phyloP scores from a whole-genome alignment of 352 stramenopile genomes.

The Globisporangium cystogenes region DNA sequence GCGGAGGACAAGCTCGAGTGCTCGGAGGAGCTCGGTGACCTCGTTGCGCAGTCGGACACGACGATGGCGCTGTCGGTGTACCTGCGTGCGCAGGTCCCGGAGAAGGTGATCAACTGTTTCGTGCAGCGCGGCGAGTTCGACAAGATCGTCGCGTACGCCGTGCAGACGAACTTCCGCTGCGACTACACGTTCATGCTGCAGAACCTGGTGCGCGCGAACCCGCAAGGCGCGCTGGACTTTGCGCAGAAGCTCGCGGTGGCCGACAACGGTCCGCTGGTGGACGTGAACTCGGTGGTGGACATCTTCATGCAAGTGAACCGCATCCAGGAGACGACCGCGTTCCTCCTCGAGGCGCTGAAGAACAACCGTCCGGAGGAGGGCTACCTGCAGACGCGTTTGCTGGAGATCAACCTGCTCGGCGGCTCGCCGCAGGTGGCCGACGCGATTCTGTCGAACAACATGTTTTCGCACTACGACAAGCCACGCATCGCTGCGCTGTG shows the following conservation, averaged over 20 bases:
- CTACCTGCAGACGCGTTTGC: slow-evolving; percentile 98
- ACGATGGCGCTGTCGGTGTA: slow-evolving; percentile 99
- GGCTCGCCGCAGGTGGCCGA: slow-evolving; percentile 98
- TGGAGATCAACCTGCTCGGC: slow-evolving; percentile 99
- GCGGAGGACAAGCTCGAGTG: slow-evolving; percentile 99
- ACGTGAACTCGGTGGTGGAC: slow-evolving; percentile 98
- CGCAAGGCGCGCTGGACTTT: slow-evolving; percentile 96
- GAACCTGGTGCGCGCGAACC: slow-evolving; percentile 98
- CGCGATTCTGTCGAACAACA: slow-evolving; percentile 99
- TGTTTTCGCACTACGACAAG: slow-evolving; percentile 99
- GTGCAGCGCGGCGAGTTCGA: slow-evolving; percentile 98
- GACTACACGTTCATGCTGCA: slow-evolving; percentile 99
- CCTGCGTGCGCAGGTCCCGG: slow-evolving; percentile 94
- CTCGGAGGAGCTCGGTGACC: slow-evolving; percentile 96
- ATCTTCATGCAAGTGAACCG: slow-evolving; percentile 99
- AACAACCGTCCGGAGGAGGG: slow-evolving; percentile 98
- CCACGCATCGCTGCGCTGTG: slow-evolving; percentile 97
- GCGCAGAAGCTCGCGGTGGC: slow-evolving; percentile 97
- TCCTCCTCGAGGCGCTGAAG: slow-evolving; percentile 99
- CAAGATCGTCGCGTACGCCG: slow-evolving; percentile 96
- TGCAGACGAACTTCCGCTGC: slow-evolving; percentile 97
- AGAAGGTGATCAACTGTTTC: slow-evolving; percentile 99
- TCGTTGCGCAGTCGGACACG: slow-evolving; percentile 94
- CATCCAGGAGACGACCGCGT: slow-evolving; percentile 99
- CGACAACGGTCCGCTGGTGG: slow-evolving; percentile 93